Base-by-base conservation (phyloP, 169 alveolate genomes). In the Cryptosporidium viatorum region DNA sequence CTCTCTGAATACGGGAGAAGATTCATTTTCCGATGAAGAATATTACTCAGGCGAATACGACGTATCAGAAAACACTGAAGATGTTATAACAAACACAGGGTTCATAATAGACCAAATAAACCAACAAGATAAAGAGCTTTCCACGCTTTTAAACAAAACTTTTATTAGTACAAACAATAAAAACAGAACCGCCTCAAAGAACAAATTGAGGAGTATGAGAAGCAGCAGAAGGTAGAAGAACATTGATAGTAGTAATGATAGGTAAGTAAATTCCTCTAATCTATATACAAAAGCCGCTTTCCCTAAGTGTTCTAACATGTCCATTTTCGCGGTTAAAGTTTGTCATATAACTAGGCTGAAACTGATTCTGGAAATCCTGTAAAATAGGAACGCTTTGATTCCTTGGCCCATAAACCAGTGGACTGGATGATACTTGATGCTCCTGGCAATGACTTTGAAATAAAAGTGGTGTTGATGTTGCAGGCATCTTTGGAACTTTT, bases 121-220 rank as follows among this genome's bases (percentile, higher is more conserved):
- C n/a, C 89, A 59, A 43, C 73, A 80, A 29, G 89, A 80, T n/a
- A 80, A 80, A 35, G 80, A 80, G 52, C 67, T 80, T 16, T 80
- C 89, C 6, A 41, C 50, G 18, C 59, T 80, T 41, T 39, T 80
- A 33, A 55, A 62, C 18, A 59, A 60, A 62, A 60, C 89, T 18
- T 60, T 39, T 18, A 52, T 73, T 37, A 52, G 71, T 55, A 18
- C 55, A 48, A 48, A 48, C 7, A 51, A 55, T 51, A 58, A 26
- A n/a, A 21, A 39, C 14, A 65, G 50, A 65, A 65, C 12, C 10
- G n/a, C 50, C 23, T 65, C 48, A 8, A 65, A 29, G 51, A 29
- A n/a, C 52, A 65, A 7, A 12, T 37, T 8, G 48, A 65, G 50
- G 50, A 37, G 7, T 7, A 1, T 8, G 23, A 65, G 71, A 65